Base-by-base conservation (phyloP, 805 yeast species). In the Candida orba region DNA sequence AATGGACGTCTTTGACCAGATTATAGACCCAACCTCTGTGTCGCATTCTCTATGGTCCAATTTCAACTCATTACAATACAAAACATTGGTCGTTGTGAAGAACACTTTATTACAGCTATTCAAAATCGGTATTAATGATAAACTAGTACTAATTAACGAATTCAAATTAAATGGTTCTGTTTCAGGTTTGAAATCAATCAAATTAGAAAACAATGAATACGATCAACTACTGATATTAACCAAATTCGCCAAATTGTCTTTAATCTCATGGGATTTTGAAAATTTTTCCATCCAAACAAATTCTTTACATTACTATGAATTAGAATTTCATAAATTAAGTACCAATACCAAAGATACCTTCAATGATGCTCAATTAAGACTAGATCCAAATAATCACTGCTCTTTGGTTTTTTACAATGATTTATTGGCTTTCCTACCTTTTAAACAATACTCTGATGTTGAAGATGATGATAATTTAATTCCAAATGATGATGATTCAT, bases 241-340 rank as follows among this genome's bases (percentile, higher is more conserved):
- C 10, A 76, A 79, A 46, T 67, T 67, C 41, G 96, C 96, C 27
- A 91, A 91, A 58, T 55, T 89, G 34, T 84, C 95, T 0, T 63
- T 90, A 15, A 63, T 91, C 25, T 71, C 72, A 43, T 93, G 95
- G 86, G 82, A 88, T 54, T 60, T 63, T 4, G 61, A 56, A 4
- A 58, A 53, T n/a, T 69, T 77, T 50, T 54, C 73, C 1, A 68
- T 91, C n/a, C 68, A 73, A 23, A 86, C 96, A 0, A 72, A 78
- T 1, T 84, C 95, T 40, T 66, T 93, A 41, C 99, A 93, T 64
- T 88, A 76, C 59, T 93, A 90, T 61, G 97, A 91, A 53, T 75
- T 78, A 36, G 76, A 77, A 23, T 67, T 88, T 40, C 73, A 72
- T 35, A 67, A 71, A 30, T 54, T 71, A 10, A 71, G 79, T 2